Conservation (phyloP, 371 early-diverging fungal species). For the Mucor ambiguus region DNA sequence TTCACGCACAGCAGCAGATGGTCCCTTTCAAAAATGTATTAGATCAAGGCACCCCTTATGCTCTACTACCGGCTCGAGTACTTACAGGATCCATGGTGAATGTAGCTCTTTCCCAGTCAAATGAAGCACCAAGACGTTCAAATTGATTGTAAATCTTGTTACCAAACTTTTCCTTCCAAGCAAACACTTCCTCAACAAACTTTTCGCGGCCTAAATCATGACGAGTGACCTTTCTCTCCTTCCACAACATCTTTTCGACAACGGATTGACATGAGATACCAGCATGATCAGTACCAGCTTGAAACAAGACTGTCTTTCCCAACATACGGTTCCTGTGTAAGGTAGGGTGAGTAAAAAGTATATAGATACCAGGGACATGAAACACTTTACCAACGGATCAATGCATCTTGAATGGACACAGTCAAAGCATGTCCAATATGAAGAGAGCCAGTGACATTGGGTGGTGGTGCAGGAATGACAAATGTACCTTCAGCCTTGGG, state of each 20-base stretch:
- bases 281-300: slow-evolving; percentile 99
- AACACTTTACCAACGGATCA: slow-evolving; percentile 85
- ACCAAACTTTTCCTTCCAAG: slow-evolving; percentile 97
- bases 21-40: neutral
- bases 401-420: slow-evolving; percentile 95
- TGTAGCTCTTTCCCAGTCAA: slow-evolving; percentile 92
- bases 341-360: neutral
- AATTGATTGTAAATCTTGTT: slow-evolving; percentile 91
- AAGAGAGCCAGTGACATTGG: slow-evolving; percentile 99
- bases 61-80: neutral
- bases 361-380: neutral
- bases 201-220: slow-evolving; percentile 95
- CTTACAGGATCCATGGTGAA: slow-evolving; percentile 96
- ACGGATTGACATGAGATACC: slow-evolving; percentile 99
- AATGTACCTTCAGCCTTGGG: slow-evolving; percentile 82
- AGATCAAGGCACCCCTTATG: too few species aligned
- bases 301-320: slow-evolving; percentile 93
- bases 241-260: slow-evolving; percentile 95
- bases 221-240: slow-evolving; percentile 79
- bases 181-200: slow-evolving; percentile 93
- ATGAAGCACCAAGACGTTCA: slow-evolving; percentile 92
- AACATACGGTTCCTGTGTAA: slow-evolving; percentile 92
- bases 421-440: slow-evolving; percentile 99
- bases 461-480: slow-evolving; percentile 97
- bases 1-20: slow-evolving; percentile 83